Conservation (phyloP, 108 stramenopile species). For the Fragilaria crotonensis region DNA sequence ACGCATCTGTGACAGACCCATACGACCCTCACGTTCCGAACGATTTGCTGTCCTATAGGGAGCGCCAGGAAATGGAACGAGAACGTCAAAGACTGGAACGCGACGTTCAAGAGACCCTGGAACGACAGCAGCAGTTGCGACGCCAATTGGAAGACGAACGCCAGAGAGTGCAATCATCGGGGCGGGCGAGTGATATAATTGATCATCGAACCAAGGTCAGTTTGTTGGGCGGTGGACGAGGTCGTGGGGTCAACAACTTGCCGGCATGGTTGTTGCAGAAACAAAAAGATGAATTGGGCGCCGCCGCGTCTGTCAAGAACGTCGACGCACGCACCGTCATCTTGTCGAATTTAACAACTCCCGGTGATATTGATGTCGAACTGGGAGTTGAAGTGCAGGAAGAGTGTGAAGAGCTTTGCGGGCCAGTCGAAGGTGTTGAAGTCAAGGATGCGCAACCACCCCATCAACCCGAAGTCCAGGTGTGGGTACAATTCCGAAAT, state of each 20-base stretch:
- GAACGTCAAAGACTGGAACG: conserved; percentile 41
- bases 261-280: conserved; percentile 82
- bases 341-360: conserved; percentile 16
- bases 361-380: conserved; percentile 16
- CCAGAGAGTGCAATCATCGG: conserved; percentile 8
- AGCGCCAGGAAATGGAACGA: conserved; percentile 36
- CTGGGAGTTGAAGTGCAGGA: conserved; percentile 11
- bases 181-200: neutral
- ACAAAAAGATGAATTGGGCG: conserved; percentile 33
- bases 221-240: conserved; percentile 35
- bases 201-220: conserved; percentile 30
- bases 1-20: conserved; percentile 32
- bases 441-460: conserved; percentile 7
- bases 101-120: conserved; percentile 40
- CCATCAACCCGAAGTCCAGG: conserved; percentile 11
- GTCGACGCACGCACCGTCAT: conserved; percentile 6
- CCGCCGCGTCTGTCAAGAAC: neutral
- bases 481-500: conserved; percentile 11
- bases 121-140: conserved; percentile 44
- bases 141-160: conserved; percentile 56
- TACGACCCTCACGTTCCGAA: conserved; percentile 79
- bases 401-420: conserved; percentile 18
- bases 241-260: conserved; percentile 59
- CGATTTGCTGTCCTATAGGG: conserved; percentile 73
- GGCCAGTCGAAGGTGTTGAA: conserved; percentile 8